Percentiles rank a stretch among this genome's conserved stretches.
Conservation (phyloP, 2,329 filamentous ascomycete species). For the Sordariomycetes sp. region DNA sequence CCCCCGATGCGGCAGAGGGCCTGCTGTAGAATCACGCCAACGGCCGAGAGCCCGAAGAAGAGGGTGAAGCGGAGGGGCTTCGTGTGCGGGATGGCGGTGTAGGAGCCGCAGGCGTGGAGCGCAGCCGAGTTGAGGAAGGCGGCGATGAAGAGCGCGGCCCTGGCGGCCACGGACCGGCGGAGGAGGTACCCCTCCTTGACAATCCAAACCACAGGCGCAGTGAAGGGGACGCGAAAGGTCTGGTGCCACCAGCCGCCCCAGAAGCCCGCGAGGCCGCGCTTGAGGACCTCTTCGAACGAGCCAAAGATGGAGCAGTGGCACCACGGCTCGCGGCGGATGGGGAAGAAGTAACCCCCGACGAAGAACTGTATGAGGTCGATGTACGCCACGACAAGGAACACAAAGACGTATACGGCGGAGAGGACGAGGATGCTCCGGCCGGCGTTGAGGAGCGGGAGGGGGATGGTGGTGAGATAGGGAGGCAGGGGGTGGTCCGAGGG, state of each 20-base stretch:
- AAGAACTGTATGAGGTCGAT: constrained; percentile 43
- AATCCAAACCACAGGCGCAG: constrained; percentile 41
- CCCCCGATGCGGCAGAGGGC: constrained; percentile 5
- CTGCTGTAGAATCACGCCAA: constrained; percentile 35
- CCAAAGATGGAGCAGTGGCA: constrained; percentile 43
- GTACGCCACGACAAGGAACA: constrained; percentile 47
- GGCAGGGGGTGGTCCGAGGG: constrained; percentile 22
- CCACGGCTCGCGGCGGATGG: constrained; percentile 35
- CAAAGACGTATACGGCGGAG: constrained; percentile 40
- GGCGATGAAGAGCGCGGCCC: constrained; percentile 18
- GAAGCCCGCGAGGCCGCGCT: constrained; percentile 63
- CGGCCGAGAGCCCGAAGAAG: constrained; percentile 62
- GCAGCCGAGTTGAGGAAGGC: constrained; percentile 56
- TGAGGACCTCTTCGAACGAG: constrained; percentile 36
- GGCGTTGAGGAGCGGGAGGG: constrained; percentile 29
- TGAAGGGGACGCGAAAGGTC: constrained; percentile 64
- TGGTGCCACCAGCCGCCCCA: constrained; percentile 92
- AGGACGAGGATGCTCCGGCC: constrained; percentile 46
- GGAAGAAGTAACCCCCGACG: constrained; percentile 35
- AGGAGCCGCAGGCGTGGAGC: constrained; percentile 59
- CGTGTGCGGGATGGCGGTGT: constrained; percentile 44
- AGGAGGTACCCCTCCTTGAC: constrained; percentile 22
- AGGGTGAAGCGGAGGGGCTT: constrained; percentile 37
- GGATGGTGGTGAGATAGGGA: constrained; percentile 25
- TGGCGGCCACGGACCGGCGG: constrained; percentile 14